Conservation (phyloP, 169 alveolate genomes). For the Plasmodium gonderi region DNA sequence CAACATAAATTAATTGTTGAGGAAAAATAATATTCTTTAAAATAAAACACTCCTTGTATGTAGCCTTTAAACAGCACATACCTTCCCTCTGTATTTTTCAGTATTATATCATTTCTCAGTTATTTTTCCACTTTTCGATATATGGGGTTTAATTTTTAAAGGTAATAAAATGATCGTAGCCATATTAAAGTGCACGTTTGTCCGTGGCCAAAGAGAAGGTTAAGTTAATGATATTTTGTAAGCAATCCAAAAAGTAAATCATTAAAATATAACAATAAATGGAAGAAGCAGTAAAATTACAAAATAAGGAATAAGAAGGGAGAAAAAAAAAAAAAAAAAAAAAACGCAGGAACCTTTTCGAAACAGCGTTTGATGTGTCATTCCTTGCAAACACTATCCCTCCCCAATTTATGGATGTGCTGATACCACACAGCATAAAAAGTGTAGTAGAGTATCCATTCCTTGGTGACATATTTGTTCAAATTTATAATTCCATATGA, state of each 20-base stretch:
- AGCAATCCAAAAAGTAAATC: constrained; percentile 2
- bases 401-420: not conserved
- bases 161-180: not conserved
- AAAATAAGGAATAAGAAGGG: not conserved
- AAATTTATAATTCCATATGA: not conserved
- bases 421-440: not conserved
- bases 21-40: not conserved
- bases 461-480: not conserved
- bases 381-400: not conserved
- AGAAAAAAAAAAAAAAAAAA: not conserved
- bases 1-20: not conserved
- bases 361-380: not conserved
- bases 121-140: not conserved
- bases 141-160: not conserved
- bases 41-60: too few species aligned
- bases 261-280: not conserved
- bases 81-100: not conserved
- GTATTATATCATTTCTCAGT: not conserved
- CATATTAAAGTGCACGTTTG: not conserved
- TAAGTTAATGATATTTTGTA: not conserved
- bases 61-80: not conserved
- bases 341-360: not conserved
- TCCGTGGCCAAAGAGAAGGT: not conserved
- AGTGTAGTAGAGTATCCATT: not conserved
- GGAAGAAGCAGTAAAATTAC: too few species aligned